Evolutionary conservation across 345 rosid genomes (phyloP), one percentile per base, ranked within the genome.

Genomic region (Aquilaria yunnanensis): DNA sequence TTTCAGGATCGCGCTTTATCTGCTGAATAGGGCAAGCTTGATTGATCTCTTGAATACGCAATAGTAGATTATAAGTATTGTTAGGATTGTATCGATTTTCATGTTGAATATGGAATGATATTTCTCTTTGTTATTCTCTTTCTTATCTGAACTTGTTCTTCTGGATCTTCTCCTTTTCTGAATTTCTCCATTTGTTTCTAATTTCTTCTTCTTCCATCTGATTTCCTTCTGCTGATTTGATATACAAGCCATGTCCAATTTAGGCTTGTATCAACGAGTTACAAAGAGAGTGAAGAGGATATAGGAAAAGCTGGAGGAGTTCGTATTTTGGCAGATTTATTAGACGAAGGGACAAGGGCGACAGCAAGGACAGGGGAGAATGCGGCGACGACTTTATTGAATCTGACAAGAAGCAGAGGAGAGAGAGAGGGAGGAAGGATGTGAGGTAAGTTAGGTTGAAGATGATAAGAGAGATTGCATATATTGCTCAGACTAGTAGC

Each of bases 241-340:
- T 23, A 23, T 23, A 23, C 23, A 23, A 23, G 89, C 82, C 33
- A 77, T 80, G 10, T 75, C 81, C 10, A 72, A 92, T 0, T 71
- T 93, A 54, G 84, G 94, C 96, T 31, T 97, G 90, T 72, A 72
- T 93, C 2, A 23, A 96, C 90, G 12, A 94, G 98, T n/a, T 86
- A 94, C 60, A 94, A 82, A 62, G 98, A 86, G 76, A 81, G 90
- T 50, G 89, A 75, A 54, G 88, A 74, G 10, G 98, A 80, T 33
- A 83, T 90, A 57, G 63, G 77, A 47, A 86, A 62, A 54, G 78
- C 75, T 2, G 81, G 82, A 0, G 97, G 95, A 51, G 68, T 81
- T 2, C 64, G 56, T 37, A 82, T 88, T 48, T 58, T 93, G 65
- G 83, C 76, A 53, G 98, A 93, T 73, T 72, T 90, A 78, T n/a